phyloP scores from a whole-genome alignment of 306 rosid genomes.

The Vigna hirtella region DNA sequence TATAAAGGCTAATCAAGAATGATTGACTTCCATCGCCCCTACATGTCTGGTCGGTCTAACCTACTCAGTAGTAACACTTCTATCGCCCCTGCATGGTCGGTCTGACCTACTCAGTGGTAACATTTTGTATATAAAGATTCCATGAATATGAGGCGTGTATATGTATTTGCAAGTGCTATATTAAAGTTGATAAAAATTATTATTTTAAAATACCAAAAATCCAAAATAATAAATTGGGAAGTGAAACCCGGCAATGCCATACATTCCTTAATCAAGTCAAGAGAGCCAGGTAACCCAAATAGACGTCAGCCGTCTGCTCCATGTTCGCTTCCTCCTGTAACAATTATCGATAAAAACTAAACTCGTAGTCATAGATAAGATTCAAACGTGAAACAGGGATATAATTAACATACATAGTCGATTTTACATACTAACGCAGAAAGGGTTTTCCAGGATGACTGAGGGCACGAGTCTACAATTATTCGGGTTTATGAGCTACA shows the following conservation, averaged over 20 bases:
- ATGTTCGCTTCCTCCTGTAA: neutral
- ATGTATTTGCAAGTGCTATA: too few relatives aligned
- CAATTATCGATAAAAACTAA: neutral
- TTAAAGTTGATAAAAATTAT: too few relatives aligned
- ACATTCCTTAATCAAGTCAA: neutral
- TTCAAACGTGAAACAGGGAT: neutral
- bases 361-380: neutral
- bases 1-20: too few relatives aligned
- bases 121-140: too few relatives aligned
- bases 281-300: too few relatives aligned
- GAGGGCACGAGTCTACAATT: slow-evolving; percentile 30
- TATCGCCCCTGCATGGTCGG: too few relatives aligned
- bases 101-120: too few relatives aligned
- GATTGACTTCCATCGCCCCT: too few relatives aligned
- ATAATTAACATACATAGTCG: slow-evolving; percentile 24
- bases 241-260: neutral
- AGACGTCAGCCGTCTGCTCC: neutral
- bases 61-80: too few relatives aligned
- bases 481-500: slow-evolving; percentile 40
- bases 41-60: too few relatives aligned
- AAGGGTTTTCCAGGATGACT: slow-evolving; percentile 25
- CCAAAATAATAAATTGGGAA: neutral
- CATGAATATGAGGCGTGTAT: too few relatives aligned
- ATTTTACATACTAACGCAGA: slow-evolving; percentile 16
- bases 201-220: too few relatives aligned